Evolutionary conservation across 2,329 filamentous ascomycete species (phyloP).

Genomic region (Apiospora hydei): DNA sequence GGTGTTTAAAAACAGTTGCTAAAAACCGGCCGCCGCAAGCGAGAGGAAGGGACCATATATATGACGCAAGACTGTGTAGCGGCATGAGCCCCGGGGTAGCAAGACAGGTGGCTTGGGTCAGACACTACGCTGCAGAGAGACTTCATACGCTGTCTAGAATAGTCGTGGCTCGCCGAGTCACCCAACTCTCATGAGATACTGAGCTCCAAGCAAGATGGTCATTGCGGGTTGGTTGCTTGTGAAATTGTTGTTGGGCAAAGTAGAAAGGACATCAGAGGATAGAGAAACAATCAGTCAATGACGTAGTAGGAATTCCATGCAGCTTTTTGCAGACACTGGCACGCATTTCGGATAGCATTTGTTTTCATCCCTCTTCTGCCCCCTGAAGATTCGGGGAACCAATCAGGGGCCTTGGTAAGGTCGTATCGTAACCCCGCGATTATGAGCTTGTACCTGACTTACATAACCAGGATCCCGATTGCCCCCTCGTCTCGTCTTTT

Average conservation of each 20-base stretch:
- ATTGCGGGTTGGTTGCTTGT: background rate
- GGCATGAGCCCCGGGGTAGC: background rate
- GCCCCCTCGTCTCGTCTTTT: background rate
- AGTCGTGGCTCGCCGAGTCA: background rate
- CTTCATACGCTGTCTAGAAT: background rate
- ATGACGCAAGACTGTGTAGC: background rate
- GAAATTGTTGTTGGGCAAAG: background rate
- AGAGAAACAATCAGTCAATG: background rate
- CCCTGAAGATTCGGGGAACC: background rate
- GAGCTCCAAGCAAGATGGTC: background rate
- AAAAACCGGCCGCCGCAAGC: background rate
- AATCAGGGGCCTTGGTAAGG: background rate
- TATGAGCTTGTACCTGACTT: background rate
- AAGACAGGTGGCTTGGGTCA: background rate
- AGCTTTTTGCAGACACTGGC: background rate
- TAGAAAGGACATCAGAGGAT: background rate
- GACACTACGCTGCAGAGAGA: background rate
- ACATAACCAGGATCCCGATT: background rate
- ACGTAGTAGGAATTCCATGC: background rate
- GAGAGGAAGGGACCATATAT: background rate
- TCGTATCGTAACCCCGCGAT: background rate
- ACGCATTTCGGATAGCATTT: background rate
- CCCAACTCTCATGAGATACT: background rate
- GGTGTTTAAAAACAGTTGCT: background rate
- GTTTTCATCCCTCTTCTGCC: background rate